A percentile compares a stretch with the other conserved stretches of the same genome.
phyloP scores from a whole-genome alignment of 2,329 filamentous ascomycete species.

The Xylariaceae sp. region DNA sequence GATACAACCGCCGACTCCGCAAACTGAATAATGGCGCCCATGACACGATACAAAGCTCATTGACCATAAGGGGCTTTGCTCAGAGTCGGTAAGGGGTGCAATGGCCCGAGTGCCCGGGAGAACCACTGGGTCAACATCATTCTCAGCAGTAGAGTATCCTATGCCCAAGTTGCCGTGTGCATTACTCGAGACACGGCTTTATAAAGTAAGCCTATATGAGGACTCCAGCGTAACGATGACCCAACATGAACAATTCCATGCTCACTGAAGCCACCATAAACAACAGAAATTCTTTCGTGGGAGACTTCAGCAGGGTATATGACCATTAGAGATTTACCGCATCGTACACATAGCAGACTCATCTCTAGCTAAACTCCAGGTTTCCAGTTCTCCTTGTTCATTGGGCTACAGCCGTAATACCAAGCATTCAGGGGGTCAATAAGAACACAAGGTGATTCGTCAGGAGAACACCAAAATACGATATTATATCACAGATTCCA shows the following conservation, averaged over 20 bases:
- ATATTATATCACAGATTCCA: too few species aligned
- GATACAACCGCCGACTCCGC: conserved; percentile 21
- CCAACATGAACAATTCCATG: not conserved
- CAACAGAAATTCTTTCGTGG: not conserved
- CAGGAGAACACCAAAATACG: too few species aligned
- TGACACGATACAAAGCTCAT: not conserved
- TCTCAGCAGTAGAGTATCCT: not conserved
- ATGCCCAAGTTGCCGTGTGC: not conserved
- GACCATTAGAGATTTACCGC: too few species aligned
- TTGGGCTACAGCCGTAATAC: too few species aligned
- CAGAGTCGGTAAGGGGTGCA: not conserved
- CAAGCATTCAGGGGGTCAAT: too few species aligned
- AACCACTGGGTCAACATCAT: not conserved
- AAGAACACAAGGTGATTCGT: too few species aligned
- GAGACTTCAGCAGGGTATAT: not conserved
- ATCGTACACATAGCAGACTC: too few species aligned
- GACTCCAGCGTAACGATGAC: not conserved
- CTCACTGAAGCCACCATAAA: not conserved
- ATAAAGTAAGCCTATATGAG: not conserved
- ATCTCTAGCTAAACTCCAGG: too few species aligned
- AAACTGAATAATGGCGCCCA: conserved; percentile 4
- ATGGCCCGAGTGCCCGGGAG: not conserved
- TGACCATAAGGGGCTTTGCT: not conserved
- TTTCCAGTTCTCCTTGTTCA: too few species aligned
- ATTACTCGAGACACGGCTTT: not conserved